Conservation (phyloP, 2,329 filamentous ascomycete genomes). For the Pyrenophora graminea region DNA sequence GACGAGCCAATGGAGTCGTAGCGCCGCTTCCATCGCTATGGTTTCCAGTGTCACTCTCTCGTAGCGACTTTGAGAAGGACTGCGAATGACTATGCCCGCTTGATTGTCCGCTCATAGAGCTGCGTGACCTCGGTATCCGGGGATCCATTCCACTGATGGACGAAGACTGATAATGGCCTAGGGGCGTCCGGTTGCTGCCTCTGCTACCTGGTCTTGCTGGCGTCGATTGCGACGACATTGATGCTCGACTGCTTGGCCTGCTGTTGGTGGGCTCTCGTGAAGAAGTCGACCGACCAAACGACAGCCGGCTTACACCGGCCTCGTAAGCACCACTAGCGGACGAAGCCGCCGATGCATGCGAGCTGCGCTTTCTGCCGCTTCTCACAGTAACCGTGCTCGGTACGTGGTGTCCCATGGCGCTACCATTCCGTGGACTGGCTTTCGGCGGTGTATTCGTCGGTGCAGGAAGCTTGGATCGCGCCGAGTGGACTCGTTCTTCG, state of each 20-base stretch:
- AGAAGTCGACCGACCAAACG: constrained; percentile 51
- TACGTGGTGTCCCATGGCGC: constrained; percentile 53
- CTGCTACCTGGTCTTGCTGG: constrained; percentile 61
- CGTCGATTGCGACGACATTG: constrained; percentile 35
- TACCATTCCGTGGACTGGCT: constrained; percentile 70
- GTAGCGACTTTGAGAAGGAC: constrained; percentile 36
- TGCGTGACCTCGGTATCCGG: constrained; percentile 62
- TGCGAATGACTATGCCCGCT: constrained; percentile 41
- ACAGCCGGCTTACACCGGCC: constrained; percentile 52
- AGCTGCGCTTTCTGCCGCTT: constrained; percentile 68
- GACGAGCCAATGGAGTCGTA: constrained; percentile 51
- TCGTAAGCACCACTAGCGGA: constrained; percentile 28
- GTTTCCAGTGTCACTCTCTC: constrained; percentile 57
- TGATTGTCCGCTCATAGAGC: constrained; percentile 68
- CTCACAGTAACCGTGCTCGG: constrained; percentile 64
- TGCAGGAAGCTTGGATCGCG: constrained; percentile 86
- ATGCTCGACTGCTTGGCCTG: constrained; percentile 73
- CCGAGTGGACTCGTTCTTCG: constrained; percentile 89
- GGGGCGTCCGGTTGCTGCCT: constrained; percentile 67
- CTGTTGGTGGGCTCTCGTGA: constrained; percentile 48
- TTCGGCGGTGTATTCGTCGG: constrained; percentile 78
- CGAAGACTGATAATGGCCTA: constrained; percentile 59
- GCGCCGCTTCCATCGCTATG: constrained; percentile 43
- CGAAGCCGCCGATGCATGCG: constrained; percentile 56
- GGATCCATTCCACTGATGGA: constrained; percentile 53